phyloP scores from a whole-genome alignment of 1,284 basidiomycete species.

The Austroboletus novae-zelandiae region DNA sequence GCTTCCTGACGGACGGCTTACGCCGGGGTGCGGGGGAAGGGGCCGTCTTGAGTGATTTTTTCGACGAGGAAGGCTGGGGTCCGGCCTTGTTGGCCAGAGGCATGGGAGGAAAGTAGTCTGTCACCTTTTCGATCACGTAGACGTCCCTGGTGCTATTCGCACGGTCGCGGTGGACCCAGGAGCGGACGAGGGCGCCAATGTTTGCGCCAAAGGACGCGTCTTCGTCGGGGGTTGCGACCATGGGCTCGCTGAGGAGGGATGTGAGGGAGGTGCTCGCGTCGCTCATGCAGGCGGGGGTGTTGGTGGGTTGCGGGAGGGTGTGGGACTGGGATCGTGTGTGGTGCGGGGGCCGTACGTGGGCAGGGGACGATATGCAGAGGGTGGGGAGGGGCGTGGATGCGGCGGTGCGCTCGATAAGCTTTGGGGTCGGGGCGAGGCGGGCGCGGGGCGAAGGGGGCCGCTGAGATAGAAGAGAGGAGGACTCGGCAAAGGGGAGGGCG shows the following conservation, averaged over 20 bases:
- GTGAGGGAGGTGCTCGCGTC: slow-evolving; percentile 34
- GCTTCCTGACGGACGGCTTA: slow-evolving; percentile 16
- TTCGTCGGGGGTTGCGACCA: slow-evolving; percentile 32
- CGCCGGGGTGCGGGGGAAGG: slow-evolving; percentile 17
- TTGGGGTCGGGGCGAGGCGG: slow-evolving; percentile 27
- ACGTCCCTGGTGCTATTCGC: slow-evolving; percentile 17
- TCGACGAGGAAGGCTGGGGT: slow-evolving; percentile 6
- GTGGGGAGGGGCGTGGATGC: slow-evolving; percentile 32
- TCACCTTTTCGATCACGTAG: slow-evolving; percentile 30
- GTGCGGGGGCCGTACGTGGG: slow-evolving; percentile 21
- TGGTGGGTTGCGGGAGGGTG: slow-evolving; percentile 18
- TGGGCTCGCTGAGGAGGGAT: slow-evolving; percentile 31
- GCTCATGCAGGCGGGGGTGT: slow-evolving; percentile 23
- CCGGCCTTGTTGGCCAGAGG: slow-evolving; percentile 19
- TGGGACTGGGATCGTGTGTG: slow-evolving; percentile 19
- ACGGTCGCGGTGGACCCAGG: slow-evolving; percentile 30
- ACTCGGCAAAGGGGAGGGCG: slow-evolving; percentile 16
- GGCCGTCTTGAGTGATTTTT: slow-evolving; percentile 17
- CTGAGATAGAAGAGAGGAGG: not conserved
- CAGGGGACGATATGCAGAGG: slow-evolving; percentile 24
- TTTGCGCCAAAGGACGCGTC: slow-evolving; percentile 28
- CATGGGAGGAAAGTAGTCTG: slow-evolving; percentile 29
- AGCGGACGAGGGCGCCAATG: slow-evolving; percentile 31
- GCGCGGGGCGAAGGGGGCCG: slow-evolving; percentile 18
- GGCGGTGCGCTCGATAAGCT: slow-evolving; percentile 32